These are phyloP conservation scores for Mycena galopus DNA, from an alignment of 768 basidiomycete species.

Conservation along the genomic window DNA sequence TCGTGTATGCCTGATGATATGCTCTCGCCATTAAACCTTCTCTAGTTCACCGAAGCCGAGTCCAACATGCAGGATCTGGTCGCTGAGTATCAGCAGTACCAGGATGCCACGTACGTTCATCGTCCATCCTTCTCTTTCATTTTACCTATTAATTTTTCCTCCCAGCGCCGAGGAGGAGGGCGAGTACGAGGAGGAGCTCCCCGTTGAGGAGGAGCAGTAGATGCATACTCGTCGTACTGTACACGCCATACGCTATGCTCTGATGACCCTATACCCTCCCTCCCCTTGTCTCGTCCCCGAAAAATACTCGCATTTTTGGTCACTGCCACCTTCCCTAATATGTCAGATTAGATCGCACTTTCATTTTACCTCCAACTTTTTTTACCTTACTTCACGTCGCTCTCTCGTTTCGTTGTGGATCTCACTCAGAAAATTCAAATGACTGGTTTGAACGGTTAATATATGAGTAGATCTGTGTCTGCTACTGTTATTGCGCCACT, in stretches of 20 bases:
- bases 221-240: background rate
- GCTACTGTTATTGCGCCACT: too few species aligned
- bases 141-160: constrained; percentile 22
- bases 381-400: constrained; percentile 1
- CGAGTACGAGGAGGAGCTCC: constrained; percentile 88
- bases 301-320: constrained; percentile 12
- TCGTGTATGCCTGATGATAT: constrained; percentile 33
- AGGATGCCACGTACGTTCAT: constrained; percentile 87
- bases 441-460: background rate
- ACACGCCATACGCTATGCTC: background rate
- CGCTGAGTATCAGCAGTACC: constrained; percentile 97
- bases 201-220: constrained; percentile 65
- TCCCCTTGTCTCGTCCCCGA: background rate
- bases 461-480: too few species aligned
- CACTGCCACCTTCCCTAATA: constrained; percentile 19
- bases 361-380: constrained; percentile 4
- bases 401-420: constrained; percentile 24
- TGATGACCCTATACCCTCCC: constrained; percentile 22
- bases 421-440: constrained; percentile 16
- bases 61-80: constrained; percentile 99
- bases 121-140: background rate
- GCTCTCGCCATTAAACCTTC: background rate
- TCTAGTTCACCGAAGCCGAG: constrained; percentile 95
- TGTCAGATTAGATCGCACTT: constrained; percentile 18
- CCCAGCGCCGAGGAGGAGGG: constrained; percentile 86